Percentiles rank a stretch among this genome's conserved stretches.
Evolutionary conservation across 305 asterid genomes (phyloP).

Genomic region (Rubia peregrina): DNA sequence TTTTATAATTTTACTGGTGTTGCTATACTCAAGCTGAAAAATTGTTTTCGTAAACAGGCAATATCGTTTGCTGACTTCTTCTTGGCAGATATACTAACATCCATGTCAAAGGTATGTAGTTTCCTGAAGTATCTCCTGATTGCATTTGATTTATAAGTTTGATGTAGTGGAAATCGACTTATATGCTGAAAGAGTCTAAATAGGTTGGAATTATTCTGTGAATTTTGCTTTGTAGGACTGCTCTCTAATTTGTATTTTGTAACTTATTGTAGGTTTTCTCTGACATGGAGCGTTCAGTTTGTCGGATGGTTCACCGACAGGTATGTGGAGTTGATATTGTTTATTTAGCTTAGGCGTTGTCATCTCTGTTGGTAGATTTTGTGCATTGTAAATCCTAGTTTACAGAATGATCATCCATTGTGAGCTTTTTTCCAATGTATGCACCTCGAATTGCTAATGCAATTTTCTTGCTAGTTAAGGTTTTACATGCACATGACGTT

Average conservation of each 20-base stretch:
- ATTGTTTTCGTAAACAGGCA: conserved; percentile 54
- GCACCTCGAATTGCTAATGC: not conserved
- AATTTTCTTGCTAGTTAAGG: not conserved
- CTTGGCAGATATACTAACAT: conserved; percentile 92
- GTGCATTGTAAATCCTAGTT: not conserved
- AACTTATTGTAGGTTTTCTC: conserved; percentile 73
- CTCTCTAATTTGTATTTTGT: conserved; percentile 10
- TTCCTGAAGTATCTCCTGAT: conserved; percentile 12
- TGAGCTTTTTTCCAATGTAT: not conserved
- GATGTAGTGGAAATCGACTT: not conserved
- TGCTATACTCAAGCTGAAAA: conserved; percentile 19
- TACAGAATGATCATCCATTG: not conserved
- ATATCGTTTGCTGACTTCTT: conserved; percentile 92
- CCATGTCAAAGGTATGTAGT: conserved; percentile 97
- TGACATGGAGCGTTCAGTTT: conserved; percentile 96
- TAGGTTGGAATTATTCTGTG: not conserved
- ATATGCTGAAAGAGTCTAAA: not conserved
- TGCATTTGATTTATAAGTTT: not conserved
- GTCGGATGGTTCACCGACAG: conserved; percentile 99
- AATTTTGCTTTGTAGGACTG: conserved; percentile 12
- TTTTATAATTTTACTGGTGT: not conserved
- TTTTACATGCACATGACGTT: not conserved
- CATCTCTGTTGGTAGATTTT: not conserved
- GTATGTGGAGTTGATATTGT: conserved; percentile 23
- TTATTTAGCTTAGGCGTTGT: not conserved